Evolutionary conservation across 257 asterid genomes (phyloP), one percentile per base, ranked within the genome.

Genomic region (Thymus mandschuricus): DNA sequence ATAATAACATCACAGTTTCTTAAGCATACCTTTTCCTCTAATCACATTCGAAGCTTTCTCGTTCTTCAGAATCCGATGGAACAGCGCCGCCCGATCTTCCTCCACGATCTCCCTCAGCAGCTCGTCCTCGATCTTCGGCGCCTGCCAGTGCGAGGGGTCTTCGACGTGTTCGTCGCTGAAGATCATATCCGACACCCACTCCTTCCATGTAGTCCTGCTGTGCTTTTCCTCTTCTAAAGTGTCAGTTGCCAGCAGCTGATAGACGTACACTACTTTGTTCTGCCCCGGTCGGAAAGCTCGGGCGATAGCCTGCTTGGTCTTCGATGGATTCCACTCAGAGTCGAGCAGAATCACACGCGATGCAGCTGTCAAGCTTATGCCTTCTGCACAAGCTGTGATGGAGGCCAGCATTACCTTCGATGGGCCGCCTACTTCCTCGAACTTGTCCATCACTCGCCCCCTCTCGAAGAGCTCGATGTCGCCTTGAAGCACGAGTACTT

Each of bases 131-230:
- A 95, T 89, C 40, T 89, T 87, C 1, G 94, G 98, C 2, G 98
- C 98, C 64, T 95, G 98, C 99, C 99, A 95, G 38, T 81, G 92
- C 3, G 98, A 92, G 21, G 99, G 99, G 46, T 93, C 98, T 82
- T 85, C 91, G 0, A 91, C 91, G 12, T 82, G 91, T 31, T 89
- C 99, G 9, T 95, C 99, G 30, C 98, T 95, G 73, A 95, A 95
- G 3, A 95, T 95, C 99, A 95, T 95, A 64, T 96, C 95, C 6
- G 98, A 95, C 33, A 95, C 99, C 98, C 97, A 95, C 81, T 95
- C 99, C 82, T 95, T 95, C 99, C 99, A 95, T 4, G 97, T 92
- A 0, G 99, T 92, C 56, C 95, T 75, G 11, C 92, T 82, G 65
- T 91, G 96, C 66, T 95, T 95, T 69, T 92, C 98, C 64, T 93